These are phyloP conservation scores for Pilatotrama ljubarskyi DNA, from an alignment of 768 basidiomycete species.

Conservation along the genomic window DNA sequence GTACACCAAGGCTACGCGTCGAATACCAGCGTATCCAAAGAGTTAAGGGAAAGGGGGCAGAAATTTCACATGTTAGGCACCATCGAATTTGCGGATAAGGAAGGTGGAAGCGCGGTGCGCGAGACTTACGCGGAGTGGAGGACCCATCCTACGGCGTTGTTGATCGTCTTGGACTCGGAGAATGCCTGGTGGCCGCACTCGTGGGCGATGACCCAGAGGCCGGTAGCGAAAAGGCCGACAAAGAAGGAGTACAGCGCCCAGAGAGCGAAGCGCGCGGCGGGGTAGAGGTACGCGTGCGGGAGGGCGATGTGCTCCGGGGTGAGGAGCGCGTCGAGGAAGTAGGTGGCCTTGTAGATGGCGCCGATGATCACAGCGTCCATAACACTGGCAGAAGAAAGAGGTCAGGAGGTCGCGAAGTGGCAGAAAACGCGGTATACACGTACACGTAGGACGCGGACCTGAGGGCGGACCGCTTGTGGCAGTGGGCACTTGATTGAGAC, in stretches of 20 bases:
- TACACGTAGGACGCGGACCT: constrained; percentile 79
- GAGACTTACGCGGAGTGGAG: constrained; percentile 80
- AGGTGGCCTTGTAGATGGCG: constrained; percentile 65
- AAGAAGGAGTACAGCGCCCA: constrained; percentile 85
- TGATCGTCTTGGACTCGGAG: constrained; percentile 88
- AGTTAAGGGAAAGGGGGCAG: neutral
- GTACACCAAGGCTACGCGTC: constrained; percentile 75
- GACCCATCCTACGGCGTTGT: constrained; percentile 91
- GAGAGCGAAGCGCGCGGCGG: constrained; percentile 59
- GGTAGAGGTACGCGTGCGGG: constrained; percentile 61
- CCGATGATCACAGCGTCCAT: constrained; percentile 77
- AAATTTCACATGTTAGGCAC: constrained; percentile 28
- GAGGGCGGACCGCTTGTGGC: constrained; percentile 87
- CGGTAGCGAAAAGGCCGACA: constrained; percentile 80
- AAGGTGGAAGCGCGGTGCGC: neutral
- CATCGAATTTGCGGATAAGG: neutral
- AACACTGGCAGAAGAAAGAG: constrained; percentile 41
- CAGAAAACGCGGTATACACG: constrained; percentile 27
- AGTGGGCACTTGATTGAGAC: constrained; percentile 59
- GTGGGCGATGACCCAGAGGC: constrained; percentile 92
- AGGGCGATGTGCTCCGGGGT: constrained; percentile 54
- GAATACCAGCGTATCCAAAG: constrained; percentile 8
- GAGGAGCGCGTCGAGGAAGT: constrained; percentile 62
- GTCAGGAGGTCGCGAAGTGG: constrained; percentile 10
- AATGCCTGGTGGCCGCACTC: constrained; percentile 97